phyloP scores from a whole-genome alignment of 1,139 yeast species.

The Nadsonia commutata region DNA sequence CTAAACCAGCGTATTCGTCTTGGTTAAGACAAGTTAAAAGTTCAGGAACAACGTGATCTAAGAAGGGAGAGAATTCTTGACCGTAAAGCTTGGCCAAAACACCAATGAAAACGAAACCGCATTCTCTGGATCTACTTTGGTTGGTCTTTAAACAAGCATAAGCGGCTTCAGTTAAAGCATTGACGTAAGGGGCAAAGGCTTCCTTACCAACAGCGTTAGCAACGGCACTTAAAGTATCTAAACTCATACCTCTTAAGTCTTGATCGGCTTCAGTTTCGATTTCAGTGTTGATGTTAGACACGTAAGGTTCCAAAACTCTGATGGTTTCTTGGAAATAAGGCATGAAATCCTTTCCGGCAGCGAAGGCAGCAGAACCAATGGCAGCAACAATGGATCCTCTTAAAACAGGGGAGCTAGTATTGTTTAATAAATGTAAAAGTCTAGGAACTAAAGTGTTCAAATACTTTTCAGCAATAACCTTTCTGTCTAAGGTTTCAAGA shows the following conservation, averaged over 20 bases:
- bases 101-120: slow-evolving; percentile 89
- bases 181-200: slow-evolving; percentile 70
- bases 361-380: slow-evolving; percentile 92
- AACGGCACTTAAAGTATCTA: slow-evolving; percentile 88
- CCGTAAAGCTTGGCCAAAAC: slow-evolving; percentile 93
- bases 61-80: slow-evolving; percentile 73
- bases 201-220: slow-evolving; percentile 95
- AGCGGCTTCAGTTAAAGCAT: slow-evolving; percentile 82
- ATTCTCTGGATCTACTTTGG: slow-evolving; percentile 78
- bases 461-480: slow-evolving; percentile 60
- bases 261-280: slow-evolving; percentile 22
- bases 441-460: slow-evolving; percentile 84
- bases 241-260: slow-evolving; percentile 69
- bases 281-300: slow-evolving; percentile 23
- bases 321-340: slow-evolving; percentile 80
- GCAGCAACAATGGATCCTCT: slow-evolving; percentile 89
- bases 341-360: slow-evolving; percentile 74
- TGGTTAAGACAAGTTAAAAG: slow-evolving; percentile 74
- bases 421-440: slow-evolving; percentile 63
- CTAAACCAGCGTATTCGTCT: slow-evolving; percentile 27
- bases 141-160: slow-evolving; percentile 64
- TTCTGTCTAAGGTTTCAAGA: slow-evolving; percentile 81
- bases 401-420: slow-evolving; percentile 48
- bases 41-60: slow-evolving; percentile 70
- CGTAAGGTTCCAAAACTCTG: slow-evolving; percentile 66